Conservation (phyloP, 306 rosid species). For the Dalbergia cochinchinensis region DNA sequence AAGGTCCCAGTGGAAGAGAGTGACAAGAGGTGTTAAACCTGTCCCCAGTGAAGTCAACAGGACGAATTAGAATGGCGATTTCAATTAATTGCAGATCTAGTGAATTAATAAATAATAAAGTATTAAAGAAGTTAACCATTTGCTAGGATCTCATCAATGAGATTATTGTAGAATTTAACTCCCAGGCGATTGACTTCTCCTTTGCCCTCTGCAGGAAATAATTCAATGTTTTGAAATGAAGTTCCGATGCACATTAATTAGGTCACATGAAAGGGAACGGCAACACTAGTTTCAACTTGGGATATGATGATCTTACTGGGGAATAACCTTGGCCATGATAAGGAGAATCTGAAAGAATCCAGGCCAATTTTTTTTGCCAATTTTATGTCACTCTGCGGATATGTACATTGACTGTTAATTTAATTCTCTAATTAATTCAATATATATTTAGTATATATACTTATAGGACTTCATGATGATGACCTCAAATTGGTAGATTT, state of each 20-base stretch:
- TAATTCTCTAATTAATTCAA: not conserved
- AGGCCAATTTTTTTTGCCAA: slow-evolving; percentile 62
- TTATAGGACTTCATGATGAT: no score
- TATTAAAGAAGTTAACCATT: slow-evolving; percentile 46
- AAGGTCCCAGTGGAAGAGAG: slow-evolving; percentile 64
- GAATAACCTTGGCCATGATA: slow-evolving; percentile 68
- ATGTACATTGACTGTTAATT: not conserved
- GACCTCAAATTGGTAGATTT: no score
- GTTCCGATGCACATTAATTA: not conserved
- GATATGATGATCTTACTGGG: slow-evolving; percentile 49
- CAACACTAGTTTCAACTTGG: no score
- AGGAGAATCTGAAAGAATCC: slow-evolving; percentile 65
- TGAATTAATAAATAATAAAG: no score
- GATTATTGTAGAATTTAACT: slow-evolving; percentile 59
- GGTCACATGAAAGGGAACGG: no score
- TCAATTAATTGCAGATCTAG: not conserved
- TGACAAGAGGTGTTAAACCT: slow-evolving; percentile 58
- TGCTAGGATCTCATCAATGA: slow-evolving; percentile 56
- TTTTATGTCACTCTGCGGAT: slow-evolving; percentile 53
- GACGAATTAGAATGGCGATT: not conserved
- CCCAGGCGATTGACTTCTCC: slow-evolving; percentile 49
- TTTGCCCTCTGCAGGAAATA: slow-evolving; percentile 45
- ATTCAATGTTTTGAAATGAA: not conserved
- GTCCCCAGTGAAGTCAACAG: not conserved
- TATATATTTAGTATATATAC: no score